Evolutionary conservation across 805 yeast species (phyloP), one percentile per base, ranked within the genome.

Genomic region (Starmerella ratchasimensis): DNA sequence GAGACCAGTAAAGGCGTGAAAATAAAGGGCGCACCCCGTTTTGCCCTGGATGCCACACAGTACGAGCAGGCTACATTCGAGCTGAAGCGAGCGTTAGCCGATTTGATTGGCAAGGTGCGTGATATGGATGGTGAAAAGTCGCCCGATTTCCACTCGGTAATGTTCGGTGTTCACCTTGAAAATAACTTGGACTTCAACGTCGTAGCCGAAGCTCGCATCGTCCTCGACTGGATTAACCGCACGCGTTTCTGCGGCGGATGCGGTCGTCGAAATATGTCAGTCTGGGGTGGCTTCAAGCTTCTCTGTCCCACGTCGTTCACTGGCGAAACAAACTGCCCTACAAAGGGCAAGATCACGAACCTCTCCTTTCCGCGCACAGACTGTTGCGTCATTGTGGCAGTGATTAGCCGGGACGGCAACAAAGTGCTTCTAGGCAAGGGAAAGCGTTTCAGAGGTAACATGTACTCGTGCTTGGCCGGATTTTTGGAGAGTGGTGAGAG

Each of bases 401-500:
- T 83, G 11, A 67, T 81, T 16, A 76, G 78, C 49, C 49, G 63
- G 9, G 72, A 69, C 13, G 71, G 74, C 21, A 60, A 71, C 36
- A 72, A 74, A 54, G 63, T 82, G 13, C 67, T 88, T 23, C 61
- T 88, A 13, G 93, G 86, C 2, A 68, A 80, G 37, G 72, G 74
- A 43, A 73, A 68, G 47, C 63, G 94, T 38, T 71, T 71, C 51
- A 72, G 74, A 5, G 36, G 43, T n/a, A 56, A 61, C 35, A 71
- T 82, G 75, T 88, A 77, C 59, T 69, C 88, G 14, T 78, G 93
- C 52, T 72, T 93, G 36, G 94, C 97, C 3, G 98, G 97, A 3
- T 90, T 90, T 58, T 75, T 88, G 72, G 98, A 88, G 57, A 94
- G 95, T 1, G 79, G 86, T 21, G 98, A 88, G 61, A 74, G 93